Percentiles rank a stretch among this genome's conserved stretches.
Evolutionary conservation across 352 stramenopile species (phyloP).

Genomic region (Phytopythium helicoides): DNA sequence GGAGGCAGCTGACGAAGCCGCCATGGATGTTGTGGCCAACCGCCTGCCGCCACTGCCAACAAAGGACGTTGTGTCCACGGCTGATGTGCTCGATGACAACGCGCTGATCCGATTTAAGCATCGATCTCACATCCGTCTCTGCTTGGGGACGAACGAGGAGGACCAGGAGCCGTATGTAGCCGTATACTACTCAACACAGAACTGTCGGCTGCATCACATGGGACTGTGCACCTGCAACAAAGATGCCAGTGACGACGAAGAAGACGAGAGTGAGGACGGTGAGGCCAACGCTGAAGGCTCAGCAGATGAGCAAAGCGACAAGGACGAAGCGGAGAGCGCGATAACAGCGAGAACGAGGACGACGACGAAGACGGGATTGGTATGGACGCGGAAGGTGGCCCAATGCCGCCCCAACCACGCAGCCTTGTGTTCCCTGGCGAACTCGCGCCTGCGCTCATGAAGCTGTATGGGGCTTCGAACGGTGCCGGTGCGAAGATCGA

Average conservation of each 20-base stretch:
- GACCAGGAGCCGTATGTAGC: slow-evolving; percentile 57
- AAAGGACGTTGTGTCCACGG: slow-evolving; percentile 6
- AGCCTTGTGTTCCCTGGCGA: slow-evolving; percentile 68
- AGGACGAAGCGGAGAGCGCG: slow-evolving; percentile 24
- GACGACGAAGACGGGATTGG: slow-evolving; percentile 26
- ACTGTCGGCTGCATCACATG: slow-evolving; percentile 86
- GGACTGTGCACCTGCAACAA: slow-evolving; percentile 60
- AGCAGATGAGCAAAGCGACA: slow-evolving; percentile 17
- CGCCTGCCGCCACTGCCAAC: slow-evolving; percentile 44
- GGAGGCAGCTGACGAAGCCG: slow-evolving; percentile 67
- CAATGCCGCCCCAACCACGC: slow-evolving; percentile 39
- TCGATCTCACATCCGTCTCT: slow-evolving; percentile 64
- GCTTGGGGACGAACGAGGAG: slow-evolving; percentile 53
- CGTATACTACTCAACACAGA: slow-evolving; percentile 69
- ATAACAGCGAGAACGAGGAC: slow-evolving; percentile 11
- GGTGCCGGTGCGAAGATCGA: slow-evolving; percentile 27
- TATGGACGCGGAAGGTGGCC: slow-evolving; percentile 25
- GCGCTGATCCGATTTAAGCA: slow-evolving; percentile 60
- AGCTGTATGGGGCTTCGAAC: slow-evolving; percentile 56
- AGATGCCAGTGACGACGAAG: slow-evolving; percentile 21
- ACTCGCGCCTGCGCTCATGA: slow-evolving; percentile 57
- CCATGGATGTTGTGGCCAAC: slow-evolving; percentile 75
- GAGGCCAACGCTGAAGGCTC: slow-evolving; percentile 11
- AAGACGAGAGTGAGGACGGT: slow-evolving; percentile 12
- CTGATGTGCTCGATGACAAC: slow-evolving; percentile 46